Evolutionary conservation across 2,329 filamentous ascomycete genomes (phyloP).

Genomic region (Aspergillus candidus): DNA sequence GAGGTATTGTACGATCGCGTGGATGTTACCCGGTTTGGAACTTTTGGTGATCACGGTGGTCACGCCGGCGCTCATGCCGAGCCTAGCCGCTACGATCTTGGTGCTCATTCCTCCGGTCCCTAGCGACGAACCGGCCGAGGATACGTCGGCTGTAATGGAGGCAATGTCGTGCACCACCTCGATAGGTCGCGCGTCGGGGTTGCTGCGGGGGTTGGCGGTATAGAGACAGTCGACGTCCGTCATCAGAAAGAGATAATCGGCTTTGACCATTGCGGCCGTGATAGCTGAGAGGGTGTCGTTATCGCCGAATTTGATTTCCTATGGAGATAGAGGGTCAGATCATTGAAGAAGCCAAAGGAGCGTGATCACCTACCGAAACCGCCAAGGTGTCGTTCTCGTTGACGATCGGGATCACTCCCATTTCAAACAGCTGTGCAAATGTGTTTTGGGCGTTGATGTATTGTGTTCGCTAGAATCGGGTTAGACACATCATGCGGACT

Average conservation of each 20-base stretch:
- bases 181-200: conserved; percentile 82
- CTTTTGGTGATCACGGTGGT: conserved; percentile 93
- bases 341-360: neutral
- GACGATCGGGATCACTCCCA: conserved; percentile 96
- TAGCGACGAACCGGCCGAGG: conserved; percentile 76
- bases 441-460: conserved; percentile 97
- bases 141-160: conserved; percentile 78
- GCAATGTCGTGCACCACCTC: conserved; percentile 88
- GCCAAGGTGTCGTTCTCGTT: conserved; percentile 98
- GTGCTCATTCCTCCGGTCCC: conserved; percentile 97
- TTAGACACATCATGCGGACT: conserved; percentile 9
- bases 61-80: conserved; percentile 90
- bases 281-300: conserved; percentile 94
- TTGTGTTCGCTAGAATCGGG: conserved; percentile 62
- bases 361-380: conserved; percentile 56
- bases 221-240: conserved; percentile 98
- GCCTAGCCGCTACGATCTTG: conserved; percentile 86
- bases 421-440: conserved; percentile 78
- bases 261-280: conserved; percentile 93
- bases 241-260: conserved; percentile 96
- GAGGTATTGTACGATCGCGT: conserved; percentile 75
- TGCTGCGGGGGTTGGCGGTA: conserved; percentile 82
- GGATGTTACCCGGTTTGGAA: conserved; percentile 87
- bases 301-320: conserved; percentile 98
- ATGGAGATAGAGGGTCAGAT: conserved; percentile 1